Evolutionary conservation across 169 alveolate genomes (phyloP).

Genomic region (Sarcocystis neurona): DNA sequence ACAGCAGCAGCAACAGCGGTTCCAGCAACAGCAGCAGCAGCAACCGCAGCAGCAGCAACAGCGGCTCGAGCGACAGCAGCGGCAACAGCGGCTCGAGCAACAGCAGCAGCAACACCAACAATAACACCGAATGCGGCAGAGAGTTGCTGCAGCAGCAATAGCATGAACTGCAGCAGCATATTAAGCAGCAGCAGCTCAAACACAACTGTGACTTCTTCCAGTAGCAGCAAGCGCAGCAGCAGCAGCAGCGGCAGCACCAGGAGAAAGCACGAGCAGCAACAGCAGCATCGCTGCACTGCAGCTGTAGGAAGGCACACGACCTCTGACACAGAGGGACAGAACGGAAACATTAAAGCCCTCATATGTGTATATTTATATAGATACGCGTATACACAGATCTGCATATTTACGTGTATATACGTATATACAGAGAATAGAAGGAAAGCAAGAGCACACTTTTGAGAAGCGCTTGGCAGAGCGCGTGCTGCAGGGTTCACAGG

Average conservation of each 20-base stretch:
- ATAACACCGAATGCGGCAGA: not conserved
- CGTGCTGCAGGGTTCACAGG: conserved; percentile 15
- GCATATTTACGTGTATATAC: too few species aligned
- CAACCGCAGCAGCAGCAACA: not conserved
- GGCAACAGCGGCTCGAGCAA: too few species aligned
- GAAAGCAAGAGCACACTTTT: not conserved
- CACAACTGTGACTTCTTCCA: not conserved
- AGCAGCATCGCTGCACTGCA: not conserved
- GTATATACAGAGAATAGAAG: not conserved
- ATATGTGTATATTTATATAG: not conserved
- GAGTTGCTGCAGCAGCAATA: not conserved
- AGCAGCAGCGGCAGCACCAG: not conserved
- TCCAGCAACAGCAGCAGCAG: not conserved
- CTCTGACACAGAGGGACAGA: not conserved
- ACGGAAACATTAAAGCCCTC: not conserved
- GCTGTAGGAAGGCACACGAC: not conserved
- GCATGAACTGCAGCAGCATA: not conserved
- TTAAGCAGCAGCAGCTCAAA: not conserved
- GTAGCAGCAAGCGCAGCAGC: not conserved
- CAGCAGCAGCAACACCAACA: not conserved
- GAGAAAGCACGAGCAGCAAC: not conserved
- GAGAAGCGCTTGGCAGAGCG: conserved; percentile 17
- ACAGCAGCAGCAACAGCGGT: too few species aligned
- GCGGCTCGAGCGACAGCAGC: not conserved
- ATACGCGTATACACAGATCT: not conserved